phyloP scores from a whole-genome alignment of 2,329 filamentous ascomycete species.

The Pseudopyrenochaeta lycopersici region DNA sequence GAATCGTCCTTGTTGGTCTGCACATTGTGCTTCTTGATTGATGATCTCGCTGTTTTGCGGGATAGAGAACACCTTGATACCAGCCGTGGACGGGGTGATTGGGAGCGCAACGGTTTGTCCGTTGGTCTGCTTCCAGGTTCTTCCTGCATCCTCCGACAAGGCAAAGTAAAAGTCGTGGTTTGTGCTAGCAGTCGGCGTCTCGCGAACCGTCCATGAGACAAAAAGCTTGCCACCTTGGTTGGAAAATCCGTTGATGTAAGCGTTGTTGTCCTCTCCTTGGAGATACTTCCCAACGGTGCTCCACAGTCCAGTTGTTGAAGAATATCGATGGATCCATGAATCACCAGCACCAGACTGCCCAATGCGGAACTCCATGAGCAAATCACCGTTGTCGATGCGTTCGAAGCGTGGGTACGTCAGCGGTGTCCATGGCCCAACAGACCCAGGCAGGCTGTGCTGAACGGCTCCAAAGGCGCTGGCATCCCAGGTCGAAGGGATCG shows the following conservation, averaged over 20 bases:
- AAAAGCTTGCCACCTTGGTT: slow-evolving; percentile 48
- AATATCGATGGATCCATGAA: slow-evolving; percentile 59
- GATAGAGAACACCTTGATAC: slow-evolving; percentile 57
- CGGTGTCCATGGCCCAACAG: slow-evolving; percentile 44
- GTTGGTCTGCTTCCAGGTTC: slow-evolving; percentile 54
- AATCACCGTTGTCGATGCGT: slow-evolving; percentile 45
- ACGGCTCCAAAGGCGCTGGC: slow-evolving; percentile 39
- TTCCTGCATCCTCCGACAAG: slow-evolving; percentile 56
- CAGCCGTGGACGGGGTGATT: slow-evolving; percentile 52
- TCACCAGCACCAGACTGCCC: slow-evolving; percentile 61
- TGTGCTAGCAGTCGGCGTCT: slow-evolving; percentile 57
- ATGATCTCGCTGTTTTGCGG: slow-evolving; percentile 57
- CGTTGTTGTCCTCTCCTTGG: slow-evolving; percentile 58
- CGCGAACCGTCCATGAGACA: slow-evolving; percentile 62
- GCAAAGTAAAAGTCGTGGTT: slow-evolving; percentile 63
- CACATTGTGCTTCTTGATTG: slow-evolving; percentile 62
- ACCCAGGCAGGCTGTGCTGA: slow-evolving; percentile 40
- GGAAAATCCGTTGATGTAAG: slow-evolving; percentile 62
- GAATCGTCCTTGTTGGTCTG: slow-evolving; percentile 56
- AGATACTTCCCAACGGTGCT: slow-evolving; percentile 53
- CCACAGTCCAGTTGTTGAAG: slow-evolving; percentile 47
- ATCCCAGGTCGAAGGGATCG: slow-evolving; percentile 36
- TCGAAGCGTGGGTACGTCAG: slow-evolving; percentile 63
- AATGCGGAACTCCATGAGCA: slow-evolving; percentile 62
- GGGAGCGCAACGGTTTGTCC: slow-evolving; percentile 51